Percentiles rank a stretch among this genome's conserved stretches.
Conservation (phyloP, 2,329 filamentous ascomycete species). For the Colletotrichum sp. region DNA sequence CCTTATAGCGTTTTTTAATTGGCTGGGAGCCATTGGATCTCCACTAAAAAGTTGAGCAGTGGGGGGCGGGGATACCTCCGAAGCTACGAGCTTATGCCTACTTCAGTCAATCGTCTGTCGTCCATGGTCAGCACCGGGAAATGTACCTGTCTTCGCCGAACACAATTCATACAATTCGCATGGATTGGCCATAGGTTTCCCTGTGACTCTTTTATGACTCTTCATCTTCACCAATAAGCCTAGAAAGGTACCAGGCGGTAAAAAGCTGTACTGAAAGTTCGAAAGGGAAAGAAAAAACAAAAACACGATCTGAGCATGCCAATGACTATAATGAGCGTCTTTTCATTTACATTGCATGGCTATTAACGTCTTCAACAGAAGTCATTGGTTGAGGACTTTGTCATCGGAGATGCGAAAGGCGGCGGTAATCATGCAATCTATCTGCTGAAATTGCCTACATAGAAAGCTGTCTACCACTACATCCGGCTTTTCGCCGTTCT, state of each 20-base stretch:
- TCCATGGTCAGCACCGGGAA: neutral
- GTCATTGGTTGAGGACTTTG: neutral
- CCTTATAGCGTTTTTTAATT: neutral
- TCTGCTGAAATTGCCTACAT: slow-evolving; percentile 16
- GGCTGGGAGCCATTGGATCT: neutral
- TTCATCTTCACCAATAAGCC: neutral
- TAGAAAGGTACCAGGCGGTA: neutral
- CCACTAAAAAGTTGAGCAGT: neutral
- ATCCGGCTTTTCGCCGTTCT: neutral
- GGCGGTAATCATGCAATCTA: slow-evolving; percentile 2
- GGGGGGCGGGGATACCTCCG: neutral
- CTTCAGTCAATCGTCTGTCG: neutral
- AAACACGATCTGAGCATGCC: neutral
- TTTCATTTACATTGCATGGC: neutral
- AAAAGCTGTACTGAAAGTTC: neutral
- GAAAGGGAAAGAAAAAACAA: neutral
- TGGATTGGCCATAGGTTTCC: neutral
- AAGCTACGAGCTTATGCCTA: neutral
- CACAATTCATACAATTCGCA: neutral
- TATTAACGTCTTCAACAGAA: neutral
- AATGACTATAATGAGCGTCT: neutral
- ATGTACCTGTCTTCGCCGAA: neutral
- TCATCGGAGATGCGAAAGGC: neutral
- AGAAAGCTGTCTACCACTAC: slow-evolving; percentile 19
- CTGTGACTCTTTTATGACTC: neutral